Evolutionary conservation across 345 rosid genomes (phyloP), one percentile per base, ranked within the genome.

Genomic region (Barbarea vulgaris): DNA sequence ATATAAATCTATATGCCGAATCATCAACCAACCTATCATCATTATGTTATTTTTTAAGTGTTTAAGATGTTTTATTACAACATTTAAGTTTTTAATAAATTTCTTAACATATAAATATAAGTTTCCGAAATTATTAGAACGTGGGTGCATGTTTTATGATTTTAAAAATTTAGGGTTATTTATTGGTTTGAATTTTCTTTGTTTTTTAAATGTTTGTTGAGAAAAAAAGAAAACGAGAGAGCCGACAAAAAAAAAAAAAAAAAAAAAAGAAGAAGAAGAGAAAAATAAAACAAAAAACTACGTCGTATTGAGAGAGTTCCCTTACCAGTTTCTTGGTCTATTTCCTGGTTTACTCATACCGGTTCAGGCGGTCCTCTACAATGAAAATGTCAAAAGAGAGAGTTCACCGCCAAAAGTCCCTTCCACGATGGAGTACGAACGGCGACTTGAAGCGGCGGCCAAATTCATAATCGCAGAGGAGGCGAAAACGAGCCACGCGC

Each of bases 381-480:
- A 28, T 13, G 39, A 63, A 57, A 63, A 11, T 50, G 61, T 51
- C 12, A 37, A 50, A 72, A 25, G 13, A 67, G 22, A 11, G 42
- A 59, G 19, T 59, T 75, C 79, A 75, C 69, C 69, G 79, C 79
- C 73, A 75, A 57, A 75, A 67, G 34, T 58, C 46, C 44, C 36
- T 34, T 48, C 56, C 36, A 55, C 79, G 59, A 88, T 93, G 98
- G 81, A 81, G 69, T 90, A 87, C 80, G 81, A 82, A 83, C 88
- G 75, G 82, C 81, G 96, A 73, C 81, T 90, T 4, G 73, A 55
- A 67, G 84, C 91, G 5, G 93, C 94, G 55, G 88, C 93, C 18
- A 70, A 74, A 31, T 69, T 83, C 46, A 72, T 86, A 14, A 81
- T 87, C 37, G 82, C 78, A 3, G 72, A 79, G 1, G 90, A 87